Base-by-base conservation (phyloP, 768 basidiomycete genomes). In the Suillus alpinus region DNA sequence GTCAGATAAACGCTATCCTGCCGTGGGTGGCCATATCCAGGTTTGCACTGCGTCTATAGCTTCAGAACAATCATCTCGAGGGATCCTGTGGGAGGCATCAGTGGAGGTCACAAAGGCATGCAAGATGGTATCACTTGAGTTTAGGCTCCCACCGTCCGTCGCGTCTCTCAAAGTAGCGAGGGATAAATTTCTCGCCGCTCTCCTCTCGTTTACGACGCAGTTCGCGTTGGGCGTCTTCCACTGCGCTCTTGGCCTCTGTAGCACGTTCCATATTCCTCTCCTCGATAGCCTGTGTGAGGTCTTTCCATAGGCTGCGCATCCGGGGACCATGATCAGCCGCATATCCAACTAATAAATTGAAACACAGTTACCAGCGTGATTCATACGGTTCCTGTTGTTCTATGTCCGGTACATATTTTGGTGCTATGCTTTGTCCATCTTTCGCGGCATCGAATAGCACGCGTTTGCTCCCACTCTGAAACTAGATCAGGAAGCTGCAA, bases 241-340 rank as follows among this genome's bases (percentile, higher is more conserved):
- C 92, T 13, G 82, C 81, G 2, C 85, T 84, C 80, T 99, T 99
- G 52, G 94, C 92, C 31, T 83, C 84, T 4, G 95, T 97, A 26
- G 97, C 97, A 12, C 85, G 88, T 66, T 95, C 93, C 94, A 98
- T 96, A 72, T 99, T 94, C 69, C 89, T 92, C 36, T 79, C 80
- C 34, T 81, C 71, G 74, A 99, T 98, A 20, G 96, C 97, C 18
- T 81, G 77, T 29, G 97, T 98, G 46, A 99, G 77, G 50, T 86
- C 80, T 41, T 78, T 69, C 97, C 97, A 99, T 57, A 98, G 75
- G 66, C 91, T 88, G 65, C 13, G 59, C 34, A 49, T 32, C 46
- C 18, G 26, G 57, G 10, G 3, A 53, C 39, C 29, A 55, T 7
- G 39, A 31, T 37, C 20, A 57, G 39, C 37, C 47, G 5, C 14